Evolutionary conservation across 2,329 filamentous ascomycete genomes (phyloP).

Genomic region (Fusarium foetens): DNA sequence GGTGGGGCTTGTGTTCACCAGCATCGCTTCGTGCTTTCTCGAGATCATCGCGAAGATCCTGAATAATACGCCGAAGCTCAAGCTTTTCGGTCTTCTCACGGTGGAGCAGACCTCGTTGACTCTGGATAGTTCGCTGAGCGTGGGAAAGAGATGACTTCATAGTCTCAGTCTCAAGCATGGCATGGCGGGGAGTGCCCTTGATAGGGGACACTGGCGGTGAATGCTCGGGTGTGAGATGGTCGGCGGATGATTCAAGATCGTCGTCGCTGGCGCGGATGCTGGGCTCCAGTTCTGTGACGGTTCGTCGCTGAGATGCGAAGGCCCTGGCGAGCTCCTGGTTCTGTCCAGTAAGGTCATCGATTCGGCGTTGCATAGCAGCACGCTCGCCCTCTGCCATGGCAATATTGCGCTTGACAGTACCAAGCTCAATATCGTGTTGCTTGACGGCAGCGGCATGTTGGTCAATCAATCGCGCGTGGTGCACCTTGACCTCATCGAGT

Average conservation of each 20-base stretch:
- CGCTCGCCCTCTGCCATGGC: slow-evolving; percentile 82
- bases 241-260: slow-evolving; percentile 71
- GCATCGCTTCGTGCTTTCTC: slow-evolving; percentile 73
- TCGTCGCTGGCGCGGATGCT: slow-evolving; percentile 69
- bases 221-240: slow-evolving; percentile 83
- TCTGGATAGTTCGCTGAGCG: slow-evolving; percentile 96
- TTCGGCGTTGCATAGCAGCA: slow-evolving; percentile 79
- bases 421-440: slow-evolving; percentile 88
- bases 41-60: slow-evolving; percentile 93
- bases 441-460: slow-evolving; percentile 82
- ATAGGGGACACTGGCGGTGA: slow-evolving; percentile 90
- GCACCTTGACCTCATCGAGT: slow-evolving; percentile 87
- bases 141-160: slow-evolving; percentile 93
- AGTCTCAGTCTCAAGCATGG: slow-evolving; percentile 93
- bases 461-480: slow-evolving; percentile 80
- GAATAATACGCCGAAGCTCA: slow-evolving; percentile 92
- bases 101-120: slow-evolving; percentile 92
- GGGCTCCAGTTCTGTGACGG: slow-evolving; percentile 72
- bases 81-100: slow-evolving; percentile 99
- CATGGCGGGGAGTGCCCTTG: slow-evolving; percentile 91
- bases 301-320: slow-evolving; percentile 77
- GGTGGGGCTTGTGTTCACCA: slow-evolving; percentile 58
- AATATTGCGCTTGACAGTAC: slow-evolving; percentile 82
- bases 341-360: slow-evolving; percentile 87
- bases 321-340: slow-evolving; percentile 92